Base-by-base conservation (phyloP, 1,284 basidiomycete genomes). In the Rhodotorula sp. region DNA sequence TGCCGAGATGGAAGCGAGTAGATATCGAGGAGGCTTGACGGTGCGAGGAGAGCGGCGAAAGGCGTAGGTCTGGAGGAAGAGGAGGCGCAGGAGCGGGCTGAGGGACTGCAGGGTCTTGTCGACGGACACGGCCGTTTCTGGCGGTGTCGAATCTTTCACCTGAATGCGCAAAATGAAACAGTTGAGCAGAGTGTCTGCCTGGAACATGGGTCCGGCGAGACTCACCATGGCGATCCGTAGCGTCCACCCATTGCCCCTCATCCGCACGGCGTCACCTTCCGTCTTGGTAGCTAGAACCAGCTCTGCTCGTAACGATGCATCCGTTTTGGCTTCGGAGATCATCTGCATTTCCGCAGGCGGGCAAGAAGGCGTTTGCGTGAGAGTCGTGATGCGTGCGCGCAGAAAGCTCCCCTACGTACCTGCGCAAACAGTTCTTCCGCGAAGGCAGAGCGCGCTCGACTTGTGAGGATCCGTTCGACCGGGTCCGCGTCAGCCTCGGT, bases 341-440 rank as follows among this genome's bases (percentile, higher is more conserved):
- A 75, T 67, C 73, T 75, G n/a, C n/a, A 42, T 42, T 10, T 42
- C 37, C 37, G n/a, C n/a, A 8, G 10, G 60, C 14, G 20, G 20
- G n/a, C 6, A 6, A n/a, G 3, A 33, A 2, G 15, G 2, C 20
- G n/a, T 37, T 5, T 24, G 26, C 26, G 18, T 22, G 5, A 37
- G 10, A 5, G 10, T n/a, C 26, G 1, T 20, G 22, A 46, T 4
- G 49, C 33, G 15, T 2, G 7, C 5, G 26, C 37, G 20, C 22
- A 1, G 24, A 5, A 12, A 18, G 20, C 15, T n/a, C 30, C 29
- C 7, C 6, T 29, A 44, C 57, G 51, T n/a, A 72, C 73, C 48
- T 62, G 60, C 6, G 73, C 65, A 48, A 75, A 75, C 56, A 75
- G 20, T 44, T 75, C 74, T n/a, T 75, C 74, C 4, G 69, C 69